A percentile compares a stretch with the other conserved stretches of the same genome.
Evolutionary conservation across 2,329 filamentous ascomycete genomes (phyloP).

Genomic region (Hymenoscyphus fructigenus): DNA sequence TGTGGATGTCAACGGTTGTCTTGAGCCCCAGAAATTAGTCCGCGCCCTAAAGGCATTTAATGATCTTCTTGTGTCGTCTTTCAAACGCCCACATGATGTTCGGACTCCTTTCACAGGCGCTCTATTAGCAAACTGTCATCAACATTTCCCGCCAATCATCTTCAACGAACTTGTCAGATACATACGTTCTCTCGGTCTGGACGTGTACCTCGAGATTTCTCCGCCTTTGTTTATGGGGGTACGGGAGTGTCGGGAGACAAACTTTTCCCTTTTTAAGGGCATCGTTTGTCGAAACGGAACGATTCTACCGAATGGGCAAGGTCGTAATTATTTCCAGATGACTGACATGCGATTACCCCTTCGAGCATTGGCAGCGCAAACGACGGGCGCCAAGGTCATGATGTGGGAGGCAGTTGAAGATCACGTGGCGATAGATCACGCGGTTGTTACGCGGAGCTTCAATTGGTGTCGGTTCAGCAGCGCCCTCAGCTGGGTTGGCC

Average conservation of each 20-base stretch:
- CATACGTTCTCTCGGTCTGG: slow-evolving; percentile 36
- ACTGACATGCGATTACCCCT: slow-evolving; percentile 41
- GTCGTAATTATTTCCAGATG: slow-evolving; percentile 47
- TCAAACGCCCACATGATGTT: slow-evolving; percentile 7
- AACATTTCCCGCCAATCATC: slow-evolving; percentile 18
- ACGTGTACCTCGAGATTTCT: slow-evolving; percentile 43
- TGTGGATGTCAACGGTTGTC: background rate
- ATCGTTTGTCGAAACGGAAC: slow-evolving; percentile 45
- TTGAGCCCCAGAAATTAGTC: slow-evolving; percentile 3
- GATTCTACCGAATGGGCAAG: slow-evolving; percentile 42
- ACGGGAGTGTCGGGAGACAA: slow-evolving; percentile 31
- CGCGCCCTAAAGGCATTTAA: slow-evolving; percentile 9
- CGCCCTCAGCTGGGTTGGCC: slow-evolving; percentile 45
- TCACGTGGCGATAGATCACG: slow-evolving; percentile 39
- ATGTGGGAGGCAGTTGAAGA: slow-evolving; percentile 47
- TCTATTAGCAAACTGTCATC: slow-evolving; percentile 44
- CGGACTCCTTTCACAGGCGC: slow-evolving; percentile 39
- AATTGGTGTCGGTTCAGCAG: slow-evolving; percentile 49
- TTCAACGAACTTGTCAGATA: slow-evolving; percentile 37
- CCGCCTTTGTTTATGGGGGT: slow-evolving; percentile 41
- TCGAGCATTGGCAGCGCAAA: slow-evolving; percentile 46
- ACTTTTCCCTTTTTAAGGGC: slow-evolving; percentile 37
- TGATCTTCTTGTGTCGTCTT: slow-evolving; percentile 6
- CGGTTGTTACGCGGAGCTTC: slow-evolving; percentile 43
- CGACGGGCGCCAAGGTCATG: slow-evolving; percentile 44